Percentiles rank a stretch among this genome's conserved stretches.
These are phyloP conservation scores for Luffa acutangula DNA, from an alignment of 306 rosid species.

Conservation along the genomic window DNA sequence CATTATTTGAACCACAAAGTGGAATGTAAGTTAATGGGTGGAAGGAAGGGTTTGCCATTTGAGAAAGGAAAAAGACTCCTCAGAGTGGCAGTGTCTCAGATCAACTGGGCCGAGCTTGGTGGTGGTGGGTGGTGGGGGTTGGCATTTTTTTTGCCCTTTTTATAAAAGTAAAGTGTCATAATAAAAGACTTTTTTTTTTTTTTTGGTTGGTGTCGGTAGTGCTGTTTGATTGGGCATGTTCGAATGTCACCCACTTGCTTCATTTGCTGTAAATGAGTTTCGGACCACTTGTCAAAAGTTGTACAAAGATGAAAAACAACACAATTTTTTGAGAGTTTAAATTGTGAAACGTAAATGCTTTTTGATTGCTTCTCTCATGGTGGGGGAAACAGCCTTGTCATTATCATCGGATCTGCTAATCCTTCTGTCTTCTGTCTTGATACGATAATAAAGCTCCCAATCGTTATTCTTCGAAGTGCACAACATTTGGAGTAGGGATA, in stretches of 20 bases:
- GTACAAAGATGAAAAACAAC: background rate
- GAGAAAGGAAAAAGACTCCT: background rate
- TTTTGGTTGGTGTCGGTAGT: background rate
- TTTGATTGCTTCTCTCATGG: background rate
- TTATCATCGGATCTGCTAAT: background rate
- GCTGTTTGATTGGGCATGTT: background rate
- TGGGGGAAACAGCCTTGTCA: background rate
- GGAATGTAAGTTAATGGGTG: background rate
- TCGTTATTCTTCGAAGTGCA: no score
- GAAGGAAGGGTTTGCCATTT: background rate
- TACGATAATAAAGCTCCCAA: background rate
- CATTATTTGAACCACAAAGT: background rate
- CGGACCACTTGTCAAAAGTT: constrained; percentile 1
- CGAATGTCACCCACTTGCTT: background rate
- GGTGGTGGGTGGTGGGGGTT: background rate
- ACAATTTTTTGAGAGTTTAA: background rate
- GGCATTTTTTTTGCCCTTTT: background rate
- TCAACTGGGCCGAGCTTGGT: background rate
- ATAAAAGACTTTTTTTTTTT: background rate
- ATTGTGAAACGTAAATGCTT: background rate
- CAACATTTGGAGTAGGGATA: no score
- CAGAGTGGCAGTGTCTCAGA: background rate
- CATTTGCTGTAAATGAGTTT: constrained; percentile 3
- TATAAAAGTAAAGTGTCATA: background rate
- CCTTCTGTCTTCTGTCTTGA: background rate